These are phyloP conservation scores for Dactylella cylindrospora DNA, from an alignment of 2,329 filamentous ascomycete genomes.

Conservation along the genomic window DNA sequence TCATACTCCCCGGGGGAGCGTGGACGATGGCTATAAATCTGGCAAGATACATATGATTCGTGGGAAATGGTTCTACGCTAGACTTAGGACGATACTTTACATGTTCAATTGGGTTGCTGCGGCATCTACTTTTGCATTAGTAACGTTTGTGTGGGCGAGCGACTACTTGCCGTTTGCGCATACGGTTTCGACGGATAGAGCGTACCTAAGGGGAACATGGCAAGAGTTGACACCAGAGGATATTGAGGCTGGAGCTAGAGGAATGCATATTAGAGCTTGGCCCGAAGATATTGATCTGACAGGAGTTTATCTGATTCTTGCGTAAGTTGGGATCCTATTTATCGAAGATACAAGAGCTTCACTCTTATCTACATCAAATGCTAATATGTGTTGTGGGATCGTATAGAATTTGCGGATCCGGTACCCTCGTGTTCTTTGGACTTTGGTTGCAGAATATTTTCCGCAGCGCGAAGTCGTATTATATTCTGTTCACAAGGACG, in stretches of 20 bases:
- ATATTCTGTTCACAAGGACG: slow-evolving; percentile 36
- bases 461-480: slow-evolving; percentile 41
- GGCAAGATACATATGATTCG: slow-evolving; percentile 42
- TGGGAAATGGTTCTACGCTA: slow-evolving; percentile 40
- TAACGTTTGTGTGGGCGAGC: slow-evolving; percentile 31
- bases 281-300: slow-evolving; percentile 39
- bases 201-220: slow-evolving; percentile 33
- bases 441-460: slow-evolving; percentile 44
- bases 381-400: slow-evolving; percentile 10
- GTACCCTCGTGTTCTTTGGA: slow-evolving; percentile 40
- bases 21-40: slow-evolving; percentile 28
- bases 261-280: slow-evolving; percentile 38
- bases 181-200: slow-evolving; percentile 16
- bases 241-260: slow-evolving; percentile 18
- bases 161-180: slow-evolving; percentile 34
- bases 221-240: slow-evolving; percentile 27
- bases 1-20: slow-evolving; percentile 32
- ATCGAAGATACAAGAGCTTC: neutral
- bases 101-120: slow-evolving; percentile 29
- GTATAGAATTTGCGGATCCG: slow-evolving; percentile 33
- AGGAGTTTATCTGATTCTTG: slow-evolving; percentile 42
- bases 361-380: too few species aligned
- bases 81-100: slow-evolving; percentile 35
- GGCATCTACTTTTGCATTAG: slow-evolving; percentile 28
- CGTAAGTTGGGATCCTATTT: slow-evolving; percentile 10